Evolutionary conservation across 75 land plant genomes (phyloP).

Genomic region (Ceratopteris richardii): DNA sequence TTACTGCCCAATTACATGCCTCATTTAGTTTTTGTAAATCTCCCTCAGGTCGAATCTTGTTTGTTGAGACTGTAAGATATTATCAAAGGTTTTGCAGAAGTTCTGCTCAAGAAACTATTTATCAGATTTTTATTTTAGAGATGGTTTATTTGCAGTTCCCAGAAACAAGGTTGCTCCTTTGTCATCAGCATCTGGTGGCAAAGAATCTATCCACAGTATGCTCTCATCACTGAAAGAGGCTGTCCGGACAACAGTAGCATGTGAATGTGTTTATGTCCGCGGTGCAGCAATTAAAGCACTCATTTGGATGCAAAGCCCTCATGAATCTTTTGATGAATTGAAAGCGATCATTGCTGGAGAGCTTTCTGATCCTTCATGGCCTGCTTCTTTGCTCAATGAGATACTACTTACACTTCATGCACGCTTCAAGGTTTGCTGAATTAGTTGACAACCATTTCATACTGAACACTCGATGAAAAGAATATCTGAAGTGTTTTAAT

Average conservation of each 20-base stretch:
- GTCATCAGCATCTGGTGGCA: slow-evolving; percentile 33
- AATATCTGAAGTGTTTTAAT: neutral
- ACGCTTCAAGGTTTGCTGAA: slow-evolving; percentile 64
- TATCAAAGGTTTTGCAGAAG: too few species aligned
- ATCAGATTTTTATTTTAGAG: too few species aligned
- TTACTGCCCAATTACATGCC: too few species aligned
- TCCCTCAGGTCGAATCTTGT: too few species aligned
- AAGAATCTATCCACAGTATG: slow-evolving; percentile 82
- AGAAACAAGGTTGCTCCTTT: slow-evolving; percentile 28
- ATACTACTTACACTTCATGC: slow-evolving; percentile 92
- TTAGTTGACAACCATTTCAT: slow-evolving; percentile 11
- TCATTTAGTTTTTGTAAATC: too few species aligned
- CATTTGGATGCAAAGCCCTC: slow-evolving; percentile 97
- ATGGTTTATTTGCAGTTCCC: slow-evolving; percentile 26
- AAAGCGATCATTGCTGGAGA: slow-evolving; percentile 84
- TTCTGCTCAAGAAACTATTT: too few species aligned
- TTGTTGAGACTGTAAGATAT: too few species aligned
- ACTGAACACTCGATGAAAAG: too few species aligned
- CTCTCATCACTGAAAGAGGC: slow-evolving; percentile 89
- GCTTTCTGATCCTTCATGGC: slow-evolving; percentile 94
- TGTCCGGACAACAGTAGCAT: slow-evolving; percentile 95
- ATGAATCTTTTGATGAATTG: slow-evolving; percentile 90
- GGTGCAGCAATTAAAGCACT: slow-evolving; percentile 92
- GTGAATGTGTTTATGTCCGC: slow-evolving; percentile 98
- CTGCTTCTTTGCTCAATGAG: slow-evolving; percentile 85